These are phyloP conservation scores for Odontarrhena argentea DNA, from an alignment of 345 rosid species.

Conservation along the genomic window DNA sequence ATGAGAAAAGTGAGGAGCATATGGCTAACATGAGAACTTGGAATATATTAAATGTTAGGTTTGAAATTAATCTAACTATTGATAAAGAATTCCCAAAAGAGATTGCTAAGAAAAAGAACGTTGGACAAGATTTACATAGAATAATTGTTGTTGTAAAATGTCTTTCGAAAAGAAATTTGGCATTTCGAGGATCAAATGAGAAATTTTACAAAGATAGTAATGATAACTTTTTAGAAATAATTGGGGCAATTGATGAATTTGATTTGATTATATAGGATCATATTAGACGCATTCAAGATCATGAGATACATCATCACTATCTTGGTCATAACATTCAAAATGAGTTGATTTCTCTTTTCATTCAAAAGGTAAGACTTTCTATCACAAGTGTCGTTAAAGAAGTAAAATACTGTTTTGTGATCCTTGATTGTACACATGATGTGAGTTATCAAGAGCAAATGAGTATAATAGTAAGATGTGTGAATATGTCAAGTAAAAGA, in stretches of 20 bases:
- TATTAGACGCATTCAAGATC: neutral
- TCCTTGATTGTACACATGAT: neutral
- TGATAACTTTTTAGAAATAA: constrained; percentile 7
- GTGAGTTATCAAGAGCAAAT: neutral
- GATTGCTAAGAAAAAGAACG: neutral
- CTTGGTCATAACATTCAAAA: constrained; percentile 10
- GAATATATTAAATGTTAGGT: neutral
- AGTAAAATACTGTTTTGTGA: constrained; percentile 3
- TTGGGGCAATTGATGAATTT: constrained; percentile 6
- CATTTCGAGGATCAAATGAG: neutral
- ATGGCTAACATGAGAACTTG: constrained; percentile 8
- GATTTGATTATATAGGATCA: constrained; percentile 17
- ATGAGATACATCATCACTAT: constrained; percentile 15
- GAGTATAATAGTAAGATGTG: neutral
- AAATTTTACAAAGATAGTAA: constrained; percentile 13
- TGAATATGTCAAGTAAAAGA: neutral
- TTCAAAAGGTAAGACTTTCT: neutral
- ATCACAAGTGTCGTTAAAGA: neutral
- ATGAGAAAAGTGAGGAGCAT: constrained; percentile 15
- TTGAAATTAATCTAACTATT: neutral
- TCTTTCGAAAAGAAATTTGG: neutral
- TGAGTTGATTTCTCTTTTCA: neutral
- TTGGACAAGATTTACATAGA: neutral
- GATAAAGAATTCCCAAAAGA: neutral
- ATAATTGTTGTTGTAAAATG: neutral